Evolutionary conservation across 108 stramenopile genomes (phyloP), one percentile per base, ranked within the genome.

Genomic region (Aureococcus anophagefferens): DNA sequence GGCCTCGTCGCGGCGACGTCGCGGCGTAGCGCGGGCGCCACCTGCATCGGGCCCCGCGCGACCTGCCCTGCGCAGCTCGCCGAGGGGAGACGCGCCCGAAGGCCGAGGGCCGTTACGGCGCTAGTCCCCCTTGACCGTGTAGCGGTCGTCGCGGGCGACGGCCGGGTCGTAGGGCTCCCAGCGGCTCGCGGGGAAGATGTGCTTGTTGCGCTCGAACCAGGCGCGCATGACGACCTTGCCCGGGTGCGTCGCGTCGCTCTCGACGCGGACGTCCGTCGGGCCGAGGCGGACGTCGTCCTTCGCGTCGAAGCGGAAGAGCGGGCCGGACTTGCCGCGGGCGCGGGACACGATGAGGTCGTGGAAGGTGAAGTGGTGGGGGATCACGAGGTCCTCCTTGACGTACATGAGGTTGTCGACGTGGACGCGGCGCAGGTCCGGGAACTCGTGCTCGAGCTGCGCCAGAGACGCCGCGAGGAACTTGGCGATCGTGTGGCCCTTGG

Each of bases 301-400:
- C 16, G 96, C 96, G 77, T 91, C 92, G 76, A 98, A 98, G 74
- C 93, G 91, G 75, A 97, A 97, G 0, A 98, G 79, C 21, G 96
- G 98, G 5, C 98, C 96, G 0, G 91, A 91, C 70, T 95, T 96
- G 14, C 95, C 95, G 59, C 98, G 73, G 0, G 98, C 98, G 65
- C 95, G 94, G 36, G 94, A 94, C 13, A 83, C 85, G 68, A 98
- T 97, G 69, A 98, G 80, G 79, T 97, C 96, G 74, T 97, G 95
- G 77, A 98, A 98, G 34, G 95, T 90, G 17, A 90, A 79, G 73
- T 96, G 88, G 63, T 94, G 91, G 0, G 98, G 96, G 33, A 99
- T 82, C 29, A 99, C 96, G 33, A 99, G 82, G 84, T 99, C 98
- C 77, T 99, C 98, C 85, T 99, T 99, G 79, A 99, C 93, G 80